Conservation (phyloP, 2,329 filamentous ascomycete genomes). For the Rhinocladiella similis region DNA sequence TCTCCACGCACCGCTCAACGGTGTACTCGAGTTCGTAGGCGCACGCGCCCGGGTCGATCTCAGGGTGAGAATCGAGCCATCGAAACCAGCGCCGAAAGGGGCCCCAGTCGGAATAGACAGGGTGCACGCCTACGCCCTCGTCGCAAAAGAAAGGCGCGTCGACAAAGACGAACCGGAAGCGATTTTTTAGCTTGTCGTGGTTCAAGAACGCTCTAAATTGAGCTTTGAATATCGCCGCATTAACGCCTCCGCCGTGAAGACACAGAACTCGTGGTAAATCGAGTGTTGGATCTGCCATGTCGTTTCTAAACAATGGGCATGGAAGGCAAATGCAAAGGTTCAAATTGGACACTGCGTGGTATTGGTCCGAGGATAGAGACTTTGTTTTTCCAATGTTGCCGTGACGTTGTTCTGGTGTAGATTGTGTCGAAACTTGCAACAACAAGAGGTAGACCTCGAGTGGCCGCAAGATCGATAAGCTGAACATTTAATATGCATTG, state of each 20-base stretch:
- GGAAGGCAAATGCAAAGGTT: not conserved
- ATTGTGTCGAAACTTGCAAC: no score
- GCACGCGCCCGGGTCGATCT: constrained; percentile 50
- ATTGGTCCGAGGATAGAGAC: no score
- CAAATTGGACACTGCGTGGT: no score
- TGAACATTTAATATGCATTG: no score
- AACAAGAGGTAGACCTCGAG: no score
- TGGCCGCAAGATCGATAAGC: no score
- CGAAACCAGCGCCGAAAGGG: constrained; percentile 67
- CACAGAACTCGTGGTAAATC: constrained; percentile 69
- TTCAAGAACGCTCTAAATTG: constrained; percentile 62
- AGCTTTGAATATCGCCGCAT: constrained; percentile 65
- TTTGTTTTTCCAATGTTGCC: no score
- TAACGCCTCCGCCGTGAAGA: constrained; percentile 78
- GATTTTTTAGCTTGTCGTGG: constrained; percentile 46
- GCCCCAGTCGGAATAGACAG: constrained; percentile 64
- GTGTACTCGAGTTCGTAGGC: constrained; percentile 42
- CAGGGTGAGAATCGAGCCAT: constrained; percentile 60
- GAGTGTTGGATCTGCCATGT: constrained; percentile 29
- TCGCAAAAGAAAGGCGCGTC: constrained; percentile 66
- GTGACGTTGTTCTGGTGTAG: no score
- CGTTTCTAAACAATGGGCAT: not conserved
- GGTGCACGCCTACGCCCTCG: constrained; percentile 27
- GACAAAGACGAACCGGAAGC: constrained; percentile 71
- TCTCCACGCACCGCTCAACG: constrained; percentile 49